phyloP scores from a whole-genome alignment of 345 rosid genomes.

The Syzygium grande region DNA sequence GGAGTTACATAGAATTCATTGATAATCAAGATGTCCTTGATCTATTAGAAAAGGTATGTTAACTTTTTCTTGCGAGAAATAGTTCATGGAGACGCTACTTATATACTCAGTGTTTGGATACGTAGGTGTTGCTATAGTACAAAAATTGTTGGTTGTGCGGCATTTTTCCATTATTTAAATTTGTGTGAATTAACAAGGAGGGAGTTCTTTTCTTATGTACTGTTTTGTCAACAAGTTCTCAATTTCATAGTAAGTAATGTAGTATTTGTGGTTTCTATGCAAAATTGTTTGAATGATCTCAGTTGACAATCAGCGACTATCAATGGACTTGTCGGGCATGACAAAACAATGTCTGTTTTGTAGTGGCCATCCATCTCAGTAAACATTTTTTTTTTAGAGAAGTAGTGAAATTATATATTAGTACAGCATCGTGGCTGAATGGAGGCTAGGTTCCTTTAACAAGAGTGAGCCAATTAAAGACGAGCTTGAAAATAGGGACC shows the following conservation, averaged over 20 bases:
- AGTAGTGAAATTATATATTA: background rate
- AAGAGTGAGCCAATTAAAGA: background rate
- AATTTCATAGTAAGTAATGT: background rate
- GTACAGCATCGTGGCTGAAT: background rate
- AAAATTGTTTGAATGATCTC: background rate
- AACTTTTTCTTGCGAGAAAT: background rate
- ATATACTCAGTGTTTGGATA: background rate
- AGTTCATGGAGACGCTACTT: background rate
- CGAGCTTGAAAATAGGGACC: background rate
- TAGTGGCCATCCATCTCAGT: background rate
- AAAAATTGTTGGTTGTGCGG: background rate
- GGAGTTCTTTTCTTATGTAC: background rate
- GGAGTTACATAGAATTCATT: conserved; percentile 97
- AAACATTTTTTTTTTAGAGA: background rate
- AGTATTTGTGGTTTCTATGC: background rate
- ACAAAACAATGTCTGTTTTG: background rate
- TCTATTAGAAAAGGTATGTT: conserved; percentile 83
- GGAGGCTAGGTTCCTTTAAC: background rate
- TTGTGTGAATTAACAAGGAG: background rate
- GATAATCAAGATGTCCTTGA: conserved; percentile 95
- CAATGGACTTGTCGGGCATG: background rate
- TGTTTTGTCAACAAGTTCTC: background rate
- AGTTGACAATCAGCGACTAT: background rate
- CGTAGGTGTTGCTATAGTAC: background rate
- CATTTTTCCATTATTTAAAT: background rate